These are phyloP conservation scores for Fusarium tricinctum DNA, from an alignment of 2,329 filamentous ascomycete genomes.

Conservation along the genomic window DNA sequence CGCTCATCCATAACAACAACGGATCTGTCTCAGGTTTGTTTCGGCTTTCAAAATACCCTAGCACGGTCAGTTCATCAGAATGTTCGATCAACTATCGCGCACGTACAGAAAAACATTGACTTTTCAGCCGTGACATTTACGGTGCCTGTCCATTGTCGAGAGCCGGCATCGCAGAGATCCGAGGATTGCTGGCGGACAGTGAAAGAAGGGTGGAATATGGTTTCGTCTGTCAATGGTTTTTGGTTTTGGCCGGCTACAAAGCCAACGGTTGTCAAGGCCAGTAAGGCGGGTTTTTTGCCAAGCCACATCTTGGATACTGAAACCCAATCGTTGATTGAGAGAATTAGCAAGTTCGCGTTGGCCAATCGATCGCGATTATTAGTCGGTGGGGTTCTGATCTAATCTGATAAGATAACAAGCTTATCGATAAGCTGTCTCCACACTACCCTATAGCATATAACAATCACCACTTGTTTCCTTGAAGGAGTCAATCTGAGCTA, in stretches of 20 bases:
- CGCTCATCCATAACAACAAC: slow-evolving; percentile 41
- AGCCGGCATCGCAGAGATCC: slow-evolving; percentile 30
- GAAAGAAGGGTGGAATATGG: background rate
- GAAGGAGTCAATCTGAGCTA: too few species aligned
- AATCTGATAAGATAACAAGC: background rate
- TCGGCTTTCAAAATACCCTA: slow-evolving; percentile 40
- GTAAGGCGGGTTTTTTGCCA: background rate
- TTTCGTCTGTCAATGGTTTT: background rate
- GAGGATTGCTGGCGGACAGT: slow-evolving; percentile 20
- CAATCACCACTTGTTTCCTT: too few species aligned
- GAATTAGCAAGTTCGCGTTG: background rate
- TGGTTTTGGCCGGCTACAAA: background rate
- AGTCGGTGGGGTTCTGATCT: too few species aligned
- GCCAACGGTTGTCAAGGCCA: background rate
- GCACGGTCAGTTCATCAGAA: rapidly evolving
- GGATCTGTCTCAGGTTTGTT: slow-evolving; percentile 31
- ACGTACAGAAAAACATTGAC: slow-evolving; percentile 39
- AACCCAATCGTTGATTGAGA: background rate
- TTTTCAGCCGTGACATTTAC: slow-evolving; percentile 31
- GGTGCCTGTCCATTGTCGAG: slow-evolving; percentile 31
- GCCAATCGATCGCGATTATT: background rate
- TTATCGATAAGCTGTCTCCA: background rate
- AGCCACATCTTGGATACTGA: slow-evolving; percentile 11
- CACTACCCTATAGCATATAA: background rate
- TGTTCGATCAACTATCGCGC: rapidly evolving